Evolutionary conservation across 768 basidiomycete genomes (phyloP).

Genomic region (Dacryopinax primogenitus): DNA sequence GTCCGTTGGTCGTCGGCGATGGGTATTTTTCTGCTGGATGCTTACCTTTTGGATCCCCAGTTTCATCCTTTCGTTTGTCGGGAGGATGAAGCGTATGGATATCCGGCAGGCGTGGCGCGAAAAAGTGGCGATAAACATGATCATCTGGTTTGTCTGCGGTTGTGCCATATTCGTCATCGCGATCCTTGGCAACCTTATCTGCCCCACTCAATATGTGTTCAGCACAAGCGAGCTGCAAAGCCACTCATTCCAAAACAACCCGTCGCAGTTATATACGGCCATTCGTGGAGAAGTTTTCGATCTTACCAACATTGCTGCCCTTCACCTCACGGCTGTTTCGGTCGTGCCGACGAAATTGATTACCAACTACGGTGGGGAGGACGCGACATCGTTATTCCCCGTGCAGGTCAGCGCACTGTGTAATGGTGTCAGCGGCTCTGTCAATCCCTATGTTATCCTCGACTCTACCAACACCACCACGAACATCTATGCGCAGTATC

Average conservation of each 20-base stretch:
- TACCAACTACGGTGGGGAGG: slow-evolving; percentile 69
- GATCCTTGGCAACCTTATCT: slow-evolving; percentile 73
- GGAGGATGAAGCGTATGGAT: slow-evolving; percentile 89
- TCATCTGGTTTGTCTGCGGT: slow-evolving; percentile 92
- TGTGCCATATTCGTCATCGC: slow-evolving; percentile 88
- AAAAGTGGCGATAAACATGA: slow-evolving; percentile 83
- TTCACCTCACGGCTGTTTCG: slow-evolving; percentile 52
- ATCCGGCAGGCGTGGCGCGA: slow-evolving; percentile 95
- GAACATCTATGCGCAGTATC: slow-evolving; percentile 69
- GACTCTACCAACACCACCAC: slow-evolving; percentile 55
- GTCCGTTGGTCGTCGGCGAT: slow-evolving; percentile 62
- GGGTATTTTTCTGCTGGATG: slow-evolving; percentile 79
- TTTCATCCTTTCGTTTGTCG: slow-evolving; percentile 50
- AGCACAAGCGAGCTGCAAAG: slow-evolving; percentile 58
- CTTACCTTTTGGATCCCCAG: slow-evolving; percentile 88
- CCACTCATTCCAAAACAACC: slow-evolving; percentile 48
- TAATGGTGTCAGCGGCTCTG: slow-evolving; percentile 63
- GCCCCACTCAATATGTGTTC: slow-evolving; percentile 89
- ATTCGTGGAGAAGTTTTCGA: slow-evolving; percentile 95
- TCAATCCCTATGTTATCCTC: slow-evolving; percentile 74
- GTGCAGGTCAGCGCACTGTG: slow-evolving; percentile 94
- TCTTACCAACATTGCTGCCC: slow-evolving; percentile 49
- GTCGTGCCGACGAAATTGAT: slow-evolving; percentile 66
- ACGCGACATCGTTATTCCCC: slow-evolving; percentile 72
- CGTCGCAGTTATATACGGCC: slow-evolving; percentile 65